A percentile compares a stretch with the other conserved stretches of the same genome.
Conservation (phyloP, 305 asterid genomes). For the Fraxinus velutina region DNA sequence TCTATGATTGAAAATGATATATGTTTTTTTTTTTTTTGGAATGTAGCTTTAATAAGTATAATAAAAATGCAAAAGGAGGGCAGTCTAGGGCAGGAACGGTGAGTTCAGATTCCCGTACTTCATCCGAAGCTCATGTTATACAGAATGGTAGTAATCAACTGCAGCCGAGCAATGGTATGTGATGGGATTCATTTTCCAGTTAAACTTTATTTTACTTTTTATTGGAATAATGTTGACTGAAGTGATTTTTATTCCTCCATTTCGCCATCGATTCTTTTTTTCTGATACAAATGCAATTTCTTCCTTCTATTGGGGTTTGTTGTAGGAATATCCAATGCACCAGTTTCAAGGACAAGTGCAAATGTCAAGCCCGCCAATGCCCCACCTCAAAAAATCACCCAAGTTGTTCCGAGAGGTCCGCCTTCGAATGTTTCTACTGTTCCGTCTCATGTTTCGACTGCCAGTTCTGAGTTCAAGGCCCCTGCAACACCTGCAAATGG, state of each 20-base stretch:
- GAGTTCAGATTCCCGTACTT: constrained; percentile 39
- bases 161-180: constrained; percentile 55
- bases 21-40: background rate
- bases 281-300: background rate
- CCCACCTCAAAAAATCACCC: constrained; percentile 40
- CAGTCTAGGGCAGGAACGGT: constrained; percentile 44
- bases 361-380: constrained; percentile 36
- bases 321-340: constrained; percentile 45
- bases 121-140: constrained; percentile 30
- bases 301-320: constrained; percentile 7
- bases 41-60: constrained; percentile 54
- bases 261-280: background rate
- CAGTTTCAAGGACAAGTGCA: constrained; percentile 32
- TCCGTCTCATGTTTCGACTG: constrained; percentile 37
- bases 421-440: constrained; percentile 42
- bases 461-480: constrained; percentile 40
- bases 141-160: constrained; percentile 64
- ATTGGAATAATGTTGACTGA: background rate
- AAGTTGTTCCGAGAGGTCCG: constrained; percentile 47
- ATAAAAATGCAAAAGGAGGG: constrained; percentile 62
- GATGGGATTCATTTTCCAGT: background rate
- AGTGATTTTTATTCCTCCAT: background rate
- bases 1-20: constrained; percentile 7
- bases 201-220: background rate
- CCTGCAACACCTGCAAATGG: constrained; percentile 66